These are phyloP conservation scores for Debaryomyces prosopidis DNA, from an alignment of 805 yeast genomes.

Conservation along the genomic window DNA sequence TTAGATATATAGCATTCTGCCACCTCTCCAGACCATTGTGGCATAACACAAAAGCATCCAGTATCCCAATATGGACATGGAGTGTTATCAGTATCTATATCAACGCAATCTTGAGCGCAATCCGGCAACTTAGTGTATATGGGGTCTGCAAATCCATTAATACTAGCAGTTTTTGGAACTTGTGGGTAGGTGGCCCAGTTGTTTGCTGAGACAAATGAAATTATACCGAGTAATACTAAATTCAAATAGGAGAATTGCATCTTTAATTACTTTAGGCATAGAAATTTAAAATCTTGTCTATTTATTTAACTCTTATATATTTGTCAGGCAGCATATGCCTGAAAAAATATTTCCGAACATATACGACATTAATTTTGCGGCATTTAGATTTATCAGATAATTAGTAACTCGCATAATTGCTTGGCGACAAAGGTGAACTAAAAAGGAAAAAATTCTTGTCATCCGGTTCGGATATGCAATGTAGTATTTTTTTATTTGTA, in stretches of 20 bases:
- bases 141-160: slow-evolving; percentile 52
- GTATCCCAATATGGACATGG: slow-evolving; percentile 57
- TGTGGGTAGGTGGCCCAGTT: slow-evolving; percentile 46
- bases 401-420: no score
- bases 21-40: slow-evolving; percentile 45
- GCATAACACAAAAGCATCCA: slow-evolving; percentile 51
- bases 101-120: slow-evolving; percentile 45
- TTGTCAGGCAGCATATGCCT: background rate
- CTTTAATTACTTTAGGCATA: background rate
- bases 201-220: slow-evolving; percentile 19
- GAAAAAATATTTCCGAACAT: background rate
- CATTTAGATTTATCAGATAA: no score
- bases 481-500: no score
- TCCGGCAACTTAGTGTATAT: slow-evolving; percentile 36
- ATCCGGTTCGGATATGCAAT: no score
- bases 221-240: slow-evolving; percentile 2
- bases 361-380: no score
- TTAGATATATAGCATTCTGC: slow-evolving; percentile 42
- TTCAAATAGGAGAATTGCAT: background rate
- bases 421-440: no score
- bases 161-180: slow-evolving; percentile 47
- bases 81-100: slow-evolving; percentile 37
- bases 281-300: background rate
- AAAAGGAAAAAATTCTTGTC: no score
- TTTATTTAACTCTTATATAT: background rate